phyloP scores from a whole-genome alignment of 2,329 filamentous ascomycete species.

The Fusarium fracticaudum region DNA sequence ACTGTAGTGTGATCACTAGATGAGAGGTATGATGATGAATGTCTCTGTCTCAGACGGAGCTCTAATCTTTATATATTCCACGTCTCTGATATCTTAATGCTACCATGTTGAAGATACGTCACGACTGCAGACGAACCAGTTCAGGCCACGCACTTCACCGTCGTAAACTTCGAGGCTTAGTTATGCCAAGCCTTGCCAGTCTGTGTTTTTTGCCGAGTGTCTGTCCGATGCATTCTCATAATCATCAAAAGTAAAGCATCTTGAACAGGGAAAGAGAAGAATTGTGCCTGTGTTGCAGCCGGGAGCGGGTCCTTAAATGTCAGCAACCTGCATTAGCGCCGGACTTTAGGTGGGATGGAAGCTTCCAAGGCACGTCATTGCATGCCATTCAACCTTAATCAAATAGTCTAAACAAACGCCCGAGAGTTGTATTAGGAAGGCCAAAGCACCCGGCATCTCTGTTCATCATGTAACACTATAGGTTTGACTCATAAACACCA shows the following conservation, averaged over 20 bases:
- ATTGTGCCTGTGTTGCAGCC: neutral
- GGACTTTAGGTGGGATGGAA: neutral
- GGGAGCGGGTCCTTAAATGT: neutral
- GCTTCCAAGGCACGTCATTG: neutral
- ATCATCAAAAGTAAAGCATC: accelerated
- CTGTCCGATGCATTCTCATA: neutral
- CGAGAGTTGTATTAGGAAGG: accelerated
- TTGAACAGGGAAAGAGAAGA: neutral
- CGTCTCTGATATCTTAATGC: accelerated
- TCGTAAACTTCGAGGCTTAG: neutral
- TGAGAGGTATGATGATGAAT: accelerated
- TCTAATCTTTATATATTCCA: neutral
- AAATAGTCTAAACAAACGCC: neutral
- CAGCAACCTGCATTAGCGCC: neutral
- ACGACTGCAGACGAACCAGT: too few species aligned
- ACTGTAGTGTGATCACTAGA: accelerated
- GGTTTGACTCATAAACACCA: neutral
- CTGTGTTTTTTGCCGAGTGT: neutral
- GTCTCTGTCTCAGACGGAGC: accelerated
- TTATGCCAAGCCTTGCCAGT: neutral
- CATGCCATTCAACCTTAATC: neutral
- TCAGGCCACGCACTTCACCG: neutral
- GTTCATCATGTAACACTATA: neutral
- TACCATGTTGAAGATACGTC: neutral
- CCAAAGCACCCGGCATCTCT: too few species aligned